Evolutionary conservation across 768 basidiomycete species (phyloP), one percentile per base, ranked within the genome.

Genomic region (Boletus tylopilopsis): DNA sequence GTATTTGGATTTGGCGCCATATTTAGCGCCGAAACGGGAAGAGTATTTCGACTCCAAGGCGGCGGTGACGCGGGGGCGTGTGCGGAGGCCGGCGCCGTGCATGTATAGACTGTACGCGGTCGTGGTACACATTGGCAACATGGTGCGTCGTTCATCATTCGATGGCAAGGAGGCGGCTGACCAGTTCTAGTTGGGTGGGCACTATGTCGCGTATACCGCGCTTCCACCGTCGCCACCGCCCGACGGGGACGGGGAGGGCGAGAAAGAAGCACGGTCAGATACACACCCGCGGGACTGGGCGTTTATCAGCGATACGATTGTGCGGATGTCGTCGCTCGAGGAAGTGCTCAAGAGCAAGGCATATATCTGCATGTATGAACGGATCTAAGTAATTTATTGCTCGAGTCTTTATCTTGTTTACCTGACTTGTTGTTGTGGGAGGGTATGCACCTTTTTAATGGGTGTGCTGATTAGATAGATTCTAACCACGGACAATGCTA

Each of bases 281-380:
- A 18, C 54, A 22, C 25, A 43, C 4, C 27, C 53, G 22, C 48
- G 92, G 36, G 81, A 88, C 53, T 97, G 94, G 94, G 90, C 89
- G 39, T 94, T 87, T 64, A 85, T 95, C 68, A 94, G 91, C 58
- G 94, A 97, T 63, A 90, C 88, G 3, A 71, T 80, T 38, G 92
- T 97, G n/a, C 76, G 87, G 38, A 71, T 89, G 39, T 81, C 87
- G 10, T 80, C 84, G 36, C 66, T 95, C 41, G 90, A 94, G 37
- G 94, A 96, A 64, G 94, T 96, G 3, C 73, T 96, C 62, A 87
- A 85, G 67, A 84, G 85, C 50, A 94, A 89, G 66, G 93, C 94
- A 30, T 98, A 96, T 67, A 79, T 96, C 42, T 92, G 92, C 70
- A 93, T 94, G 84, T 92, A 91, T 63, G 89, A 92, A 71, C 78